phyloP scores from a whole-genome alignment of 495 filamentous ascomycete genomes.

The Pyrenula massariospora region DNA sequence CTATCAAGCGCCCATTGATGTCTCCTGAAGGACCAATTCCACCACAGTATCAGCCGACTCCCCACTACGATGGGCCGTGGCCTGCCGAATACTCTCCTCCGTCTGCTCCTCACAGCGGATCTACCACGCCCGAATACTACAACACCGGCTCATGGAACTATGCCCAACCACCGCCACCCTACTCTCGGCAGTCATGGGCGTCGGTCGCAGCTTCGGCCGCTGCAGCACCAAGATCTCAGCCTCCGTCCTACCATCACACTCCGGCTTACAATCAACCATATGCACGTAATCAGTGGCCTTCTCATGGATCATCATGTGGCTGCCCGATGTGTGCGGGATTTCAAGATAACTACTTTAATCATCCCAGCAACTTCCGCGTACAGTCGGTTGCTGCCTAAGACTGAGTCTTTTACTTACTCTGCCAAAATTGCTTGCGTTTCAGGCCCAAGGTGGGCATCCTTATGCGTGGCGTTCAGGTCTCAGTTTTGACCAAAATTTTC shows the following conservation, averaged over 20 bases:
- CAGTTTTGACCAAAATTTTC: background rate
- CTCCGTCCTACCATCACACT: slow-evolving; percentile 39
- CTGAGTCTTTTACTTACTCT: too few relatives aligned
- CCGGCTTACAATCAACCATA: slow-evolving; percentile 42
- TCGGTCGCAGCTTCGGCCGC: slow-evolving; percentile 14
- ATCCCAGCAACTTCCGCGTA: slow-evolving; percentile 42
- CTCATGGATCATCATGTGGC: slow-evolving; percentile 51
- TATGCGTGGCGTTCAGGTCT: background rate
- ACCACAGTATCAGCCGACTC: slow-evolving; percentile 37
- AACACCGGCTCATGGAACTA: slow-evolving; percentile 44
- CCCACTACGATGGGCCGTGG: slow-evolving; percentile 40
- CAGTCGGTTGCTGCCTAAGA: slow-evolving; percentile 54
- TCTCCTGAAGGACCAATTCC: slow-evolving; percentile 37
- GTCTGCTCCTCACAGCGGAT: slow-evolving; percentile 56
- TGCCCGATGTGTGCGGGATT: slow-evolving; percentile 58
- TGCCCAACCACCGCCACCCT: slow-evolving; percentile 37
- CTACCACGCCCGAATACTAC: slow-evolving; percentile 48
- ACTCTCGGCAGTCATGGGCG: slow-evolving; percentile 22
- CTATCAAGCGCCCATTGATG: slow-evolving; percentile 32
- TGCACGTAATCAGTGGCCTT: slow-evolving; percentile 46
- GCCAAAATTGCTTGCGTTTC: too few relatives aligned
- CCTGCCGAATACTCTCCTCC: slow-evolving; percentile 54
- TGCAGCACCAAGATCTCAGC: slow-evolving; percentile 28
- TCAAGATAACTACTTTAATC: slow-evolving; percentile 52
- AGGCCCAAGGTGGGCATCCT: too few relatives aligned